phyloP scores from a whole-genome alignment of 345 rosid species.

The Syzygium jambos region DNA sequence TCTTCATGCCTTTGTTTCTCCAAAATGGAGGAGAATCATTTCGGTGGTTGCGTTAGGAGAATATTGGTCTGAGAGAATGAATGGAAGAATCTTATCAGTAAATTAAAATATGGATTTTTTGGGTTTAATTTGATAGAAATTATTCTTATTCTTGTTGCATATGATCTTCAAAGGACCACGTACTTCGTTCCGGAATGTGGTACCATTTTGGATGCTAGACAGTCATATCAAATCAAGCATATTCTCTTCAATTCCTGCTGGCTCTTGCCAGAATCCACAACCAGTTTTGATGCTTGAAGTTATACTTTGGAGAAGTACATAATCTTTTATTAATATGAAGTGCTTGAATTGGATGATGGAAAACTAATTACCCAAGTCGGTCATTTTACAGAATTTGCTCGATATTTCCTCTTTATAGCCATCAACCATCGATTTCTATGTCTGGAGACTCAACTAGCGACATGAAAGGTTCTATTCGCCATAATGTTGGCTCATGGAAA shows the following conservation, averaged over 20 bases:
- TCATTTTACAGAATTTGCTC: background rate
- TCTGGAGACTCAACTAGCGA: background rate
- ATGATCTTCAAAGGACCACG: background rate
- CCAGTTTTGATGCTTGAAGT: background rate
- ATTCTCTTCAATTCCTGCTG: background rate
- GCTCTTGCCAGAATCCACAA: background rate
- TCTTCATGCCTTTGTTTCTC: background rate
- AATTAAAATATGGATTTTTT: background rate
- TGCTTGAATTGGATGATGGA: background rate
- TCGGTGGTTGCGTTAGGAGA: background rate
- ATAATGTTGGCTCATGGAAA: background rate
- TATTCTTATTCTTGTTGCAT: background rate
- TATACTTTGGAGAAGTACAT: background rate
- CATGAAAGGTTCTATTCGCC: background rate
- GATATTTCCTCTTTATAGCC: background rate
- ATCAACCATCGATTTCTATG: background rate
- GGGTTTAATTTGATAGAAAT: background rate
- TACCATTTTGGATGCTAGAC: background rate
- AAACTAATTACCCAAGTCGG: background rate
- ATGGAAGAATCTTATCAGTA: background rate
- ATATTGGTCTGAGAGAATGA: background rate
- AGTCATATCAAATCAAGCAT: background rate
- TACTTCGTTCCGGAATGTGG: background rate
- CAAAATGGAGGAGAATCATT: background rate
- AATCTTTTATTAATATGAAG: background rate